Base-by-base conservation (phyloP, 805 yeast genomes). In the Nakazawaea ambrosiae region DNA sequence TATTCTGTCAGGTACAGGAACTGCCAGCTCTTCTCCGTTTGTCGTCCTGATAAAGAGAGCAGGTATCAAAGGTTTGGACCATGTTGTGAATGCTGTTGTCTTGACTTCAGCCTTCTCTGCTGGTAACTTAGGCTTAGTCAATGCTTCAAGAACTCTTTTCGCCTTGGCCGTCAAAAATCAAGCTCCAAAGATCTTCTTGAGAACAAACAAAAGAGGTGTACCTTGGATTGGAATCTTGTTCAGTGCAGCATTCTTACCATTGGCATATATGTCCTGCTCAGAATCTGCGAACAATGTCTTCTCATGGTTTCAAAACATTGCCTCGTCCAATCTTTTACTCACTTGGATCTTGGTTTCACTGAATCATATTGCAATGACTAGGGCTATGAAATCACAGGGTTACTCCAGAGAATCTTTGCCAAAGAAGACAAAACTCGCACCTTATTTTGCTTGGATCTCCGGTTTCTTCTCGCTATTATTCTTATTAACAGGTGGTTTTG, bases 1-100 rank as follows among this genome's bases (percentile, higher is more conserved):
- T 3, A 45, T 57, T 14, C 65, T 66, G 22, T 63, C 67, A 20
- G 68, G 78, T 20, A 66, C 72, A 34, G 77, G 86, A 0, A 88
- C 86, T 36, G 94, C 82, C 0, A 80, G 75, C 19, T 74, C 85
- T 3, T 77, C 87, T 15, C 90, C 95, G 1, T 83, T 79, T 50
- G 90, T 83, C 36, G 74, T 85, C 48, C 90, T 88, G 6, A 83
- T 86, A 81, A 57, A 62, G 31, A 70, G 69, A 42, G 60, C 83
- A 49, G 70, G 74, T 2, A 81, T 86, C 41, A 70, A 63, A 26
- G 76, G 69, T 0, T 65, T 85, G 30, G 90, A 92, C 22, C 73
- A 78, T 49, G 64, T 86, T 39, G 83, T 86, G 44, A 86, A 86
- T 54, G 90, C 78, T 2, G 75, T 82, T 26, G 65, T 86, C 34